Conservation (phyloP, 331 rosid genomes). For the Ulmus americana region DNA sequence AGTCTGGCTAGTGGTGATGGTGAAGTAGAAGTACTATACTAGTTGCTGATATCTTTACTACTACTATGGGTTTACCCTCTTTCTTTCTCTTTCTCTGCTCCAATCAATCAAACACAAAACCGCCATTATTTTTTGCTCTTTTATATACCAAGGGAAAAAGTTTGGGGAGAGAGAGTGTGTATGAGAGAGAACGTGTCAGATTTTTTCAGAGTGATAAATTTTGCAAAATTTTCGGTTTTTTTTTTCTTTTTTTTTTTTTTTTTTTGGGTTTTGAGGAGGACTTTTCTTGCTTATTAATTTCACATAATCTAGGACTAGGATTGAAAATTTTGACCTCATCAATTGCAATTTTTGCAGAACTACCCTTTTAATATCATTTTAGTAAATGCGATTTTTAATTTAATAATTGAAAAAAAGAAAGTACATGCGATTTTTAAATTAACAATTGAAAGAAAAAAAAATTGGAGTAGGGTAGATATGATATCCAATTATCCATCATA, state of each 20-base stretch:
- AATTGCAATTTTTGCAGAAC: conserved; percentile 7
- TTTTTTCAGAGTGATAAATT: conserved; percentile 20
- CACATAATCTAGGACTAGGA: conserved; percentile 7
- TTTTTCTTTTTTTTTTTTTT: no score
- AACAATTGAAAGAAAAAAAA: no score
- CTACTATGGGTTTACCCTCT: conserved; percentile 28
- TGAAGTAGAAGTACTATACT: conserved; percentile 10
- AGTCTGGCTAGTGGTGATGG: conserved; percentile 24
- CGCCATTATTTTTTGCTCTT: conserved; percentile 36
- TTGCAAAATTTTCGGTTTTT: conserved; percentile 8
- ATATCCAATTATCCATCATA: no score
- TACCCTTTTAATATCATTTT: background rate
- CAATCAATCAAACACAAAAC: conserved; percentile 48
- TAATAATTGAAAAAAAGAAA: background rate
- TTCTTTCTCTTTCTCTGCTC: conserved; percentile 17
- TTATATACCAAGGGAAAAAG: conserved; percentile 30
- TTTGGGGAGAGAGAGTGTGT: conserved; percentile 13
- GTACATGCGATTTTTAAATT: no score
- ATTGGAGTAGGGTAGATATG: no score
- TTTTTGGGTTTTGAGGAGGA: background rate
- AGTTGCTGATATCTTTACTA: conserved; percentile 22
- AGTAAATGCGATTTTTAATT: background rate
- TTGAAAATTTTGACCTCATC: background rate
- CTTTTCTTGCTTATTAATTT: conserved; percentile 7
- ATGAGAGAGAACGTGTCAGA: conserved; percentile 27